Evolutionary conservation across 1,139 yeast genomes (phyloP).

Genomic region (Tardiomyces depauwii): DNA sequence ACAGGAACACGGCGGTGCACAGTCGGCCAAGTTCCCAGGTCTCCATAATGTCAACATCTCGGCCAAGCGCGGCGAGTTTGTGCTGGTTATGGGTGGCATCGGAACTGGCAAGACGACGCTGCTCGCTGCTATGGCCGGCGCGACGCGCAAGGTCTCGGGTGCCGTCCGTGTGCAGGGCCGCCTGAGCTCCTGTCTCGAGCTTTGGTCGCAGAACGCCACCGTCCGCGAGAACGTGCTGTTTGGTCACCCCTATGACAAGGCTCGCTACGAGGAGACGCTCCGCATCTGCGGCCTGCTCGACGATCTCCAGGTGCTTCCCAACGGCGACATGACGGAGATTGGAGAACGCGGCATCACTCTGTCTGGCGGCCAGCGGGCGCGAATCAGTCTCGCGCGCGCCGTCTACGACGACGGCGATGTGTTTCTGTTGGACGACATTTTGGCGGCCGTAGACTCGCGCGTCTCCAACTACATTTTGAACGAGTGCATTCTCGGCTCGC

Average conservation of each 20-base stretch:
- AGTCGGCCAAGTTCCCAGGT: conserved; percentile 27
- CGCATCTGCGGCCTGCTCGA: conserved; percentile 55
- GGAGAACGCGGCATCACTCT: conserved; percentile 90
- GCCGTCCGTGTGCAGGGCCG: conserved; percentile 30
- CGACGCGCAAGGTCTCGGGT: conserved; percentile 44
- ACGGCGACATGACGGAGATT: conserved; percentile 77
- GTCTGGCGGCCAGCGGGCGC: conserved; percentile 91
- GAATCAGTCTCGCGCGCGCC: conserved; percentile 76
- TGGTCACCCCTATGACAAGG: conserved; percentile 48
- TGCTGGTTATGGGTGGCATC: conserved; percentile 56
- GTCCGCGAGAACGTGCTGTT: conserved; percentile 64
- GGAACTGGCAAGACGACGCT: conserved; percentile 66
- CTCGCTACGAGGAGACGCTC: conserved; percentile 44
- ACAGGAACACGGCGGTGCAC: not conserved
- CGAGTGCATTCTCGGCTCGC: conserved; percentile 49
- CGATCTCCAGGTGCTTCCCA: conserved; percentile 63
- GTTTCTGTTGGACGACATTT: conserved; percentile 69
- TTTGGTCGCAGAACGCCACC: conserved; percentile 84
- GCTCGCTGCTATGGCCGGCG: conserved; percentile 49
- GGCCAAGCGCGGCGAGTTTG: conserved; percentile 45
- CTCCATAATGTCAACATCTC: conserved; percentile 34
- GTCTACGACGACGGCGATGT: conserved; percentile 63
- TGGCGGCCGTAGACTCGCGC: conserved; percentile 86
- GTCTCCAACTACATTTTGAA: conserved; percentile 79
- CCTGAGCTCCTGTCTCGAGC: conserved; percentile 37